Base-by-base conservation (phyloP, 208 protist genomes). In the Acanthamoeba castellanii region DNA sequence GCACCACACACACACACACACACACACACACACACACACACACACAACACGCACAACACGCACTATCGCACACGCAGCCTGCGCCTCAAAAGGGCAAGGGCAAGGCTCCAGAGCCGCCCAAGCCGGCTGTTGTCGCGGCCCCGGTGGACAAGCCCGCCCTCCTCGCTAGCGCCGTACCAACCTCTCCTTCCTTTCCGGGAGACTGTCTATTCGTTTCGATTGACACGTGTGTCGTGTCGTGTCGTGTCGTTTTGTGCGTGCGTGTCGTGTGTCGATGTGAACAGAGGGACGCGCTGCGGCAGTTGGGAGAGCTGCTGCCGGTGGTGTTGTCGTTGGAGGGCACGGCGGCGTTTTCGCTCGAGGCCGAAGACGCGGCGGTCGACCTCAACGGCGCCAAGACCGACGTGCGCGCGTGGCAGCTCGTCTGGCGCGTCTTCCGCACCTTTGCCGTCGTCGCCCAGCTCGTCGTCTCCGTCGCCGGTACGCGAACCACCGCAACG, bases 41-140 rank as follows among this genome's bases (percentile, higher is more conserved):
- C n/a, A n/a, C n/a, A n/a, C n/a, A n/a, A n/a, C n/a, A n/a, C n/a
- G n/a, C n/a, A n/a, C n/a, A n/a, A n/a, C n/a, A n/a, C n/a, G n/a
- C n/a, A n/a, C n/a, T n/a, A 3, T 6, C 66, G 20, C 30, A 68
- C 3, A 37, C 66, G 66, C 66, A 74, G 66, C 7, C 66, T 16
- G 66, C 66, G n/a, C 66, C 66, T 7, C 74, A 84, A 27, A 87
- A 87, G 78, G 78, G 78, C 42, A 87, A 87, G 47, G 78, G 47
- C 78, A 87, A 87, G 78, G 78, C 78, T 30, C 6, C 78, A 2
- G 78, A 87, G 13, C 47, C 47, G 32, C 25, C 78, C 76, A 85
- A 85, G 50, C 20, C 78, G 25, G 47, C 27, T 11, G 27, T 47
- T 3, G 47, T 47, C 42, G 78, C 47, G n/a, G 18, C 30, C n/a